Percentiles rank a stretch among this genome's conserved stretches.
phyloP scores from a whole-genome alignment of 2,329 filamentous ascomycete genomes.

The Epichloe amarillans region DNA sequence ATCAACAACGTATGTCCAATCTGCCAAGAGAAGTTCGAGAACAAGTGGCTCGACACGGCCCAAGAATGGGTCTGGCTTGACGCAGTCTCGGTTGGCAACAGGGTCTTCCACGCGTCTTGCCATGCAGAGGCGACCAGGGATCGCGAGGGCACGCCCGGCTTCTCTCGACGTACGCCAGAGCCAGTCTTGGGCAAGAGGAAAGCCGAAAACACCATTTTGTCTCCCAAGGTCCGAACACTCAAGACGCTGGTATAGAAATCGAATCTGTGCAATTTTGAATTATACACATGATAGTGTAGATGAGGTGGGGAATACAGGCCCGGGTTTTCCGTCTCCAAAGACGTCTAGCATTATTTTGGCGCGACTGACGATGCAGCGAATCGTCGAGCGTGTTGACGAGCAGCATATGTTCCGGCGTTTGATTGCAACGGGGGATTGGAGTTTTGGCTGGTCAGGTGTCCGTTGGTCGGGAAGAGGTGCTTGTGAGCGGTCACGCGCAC shows the following conservation, averaged over 20 bases:
- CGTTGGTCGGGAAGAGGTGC: neutral
- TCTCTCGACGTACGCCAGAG: constrained; percentile 43
- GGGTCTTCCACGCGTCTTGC: constrained; percentile 83
- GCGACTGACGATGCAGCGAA: neutral
- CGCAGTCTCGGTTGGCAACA: constrained; percentile 60
- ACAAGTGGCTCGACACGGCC: constrained; percentile 79
- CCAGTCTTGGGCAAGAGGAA: constrained; percentile 62
- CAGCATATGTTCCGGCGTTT: constrained; percentile 4
- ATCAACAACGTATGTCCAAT: constrained; percentile 78
- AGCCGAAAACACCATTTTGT: constrained; percentile 44
- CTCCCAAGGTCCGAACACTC: constrained; percentile 23
- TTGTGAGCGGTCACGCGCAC: neutral
- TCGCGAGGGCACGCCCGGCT: constrained; percentile 30
- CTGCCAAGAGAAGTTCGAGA: constrained; percentile 90
- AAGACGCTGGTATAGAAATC: constrained; percentile 19
- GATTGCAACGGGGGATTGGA: neutral
- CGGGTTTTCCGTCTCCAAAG: neutral
- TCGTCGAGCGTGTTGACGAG: neutral
- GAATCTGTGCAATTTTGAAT: neutral
- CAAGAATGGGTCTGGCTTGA: constrained; percentile 98
- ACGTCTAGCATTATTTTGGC: neutral
- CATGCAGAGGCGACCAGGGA: constrained; percentile 69
- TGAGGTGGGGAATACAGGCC: neutral
- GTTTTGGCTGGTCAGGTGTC: neutral
- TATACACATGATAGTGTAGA: neutral